A percentile compares a stretch with the other conserved stretches of the same genome.
These are phyloP conservation scores for Mycocentrospora acerina DNA, from an alignment of 2,329 filamentous ascomycete species.

Conservation along the genomic window DNA sequence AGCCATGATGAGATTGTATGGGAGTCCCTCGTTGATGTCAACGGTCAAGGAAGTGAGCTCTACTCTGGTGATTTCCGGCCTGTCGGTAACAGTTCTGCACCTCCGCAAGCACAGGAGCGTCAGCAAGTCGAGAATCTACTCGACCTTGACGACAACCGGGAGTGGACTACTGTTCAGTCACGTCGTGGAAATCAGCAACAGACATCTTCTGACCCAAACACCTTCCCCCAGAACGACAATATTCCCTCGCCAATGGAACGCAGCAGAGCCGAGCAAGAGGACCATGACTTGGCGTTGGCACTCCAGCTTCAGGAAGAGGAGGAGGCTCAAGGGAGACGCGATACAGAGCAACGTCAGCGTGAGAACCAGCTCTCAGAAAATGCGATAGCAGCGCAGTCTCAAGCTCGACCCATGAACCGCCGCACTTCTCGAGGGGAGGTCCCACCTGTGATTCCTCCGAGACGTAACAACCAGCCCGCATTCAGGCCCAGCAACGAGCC, in stretches of 20 bases:
- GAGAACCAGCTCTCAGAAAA: conserved; percentile 70
- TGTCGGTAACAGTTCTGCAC: conserved; percentile 61
- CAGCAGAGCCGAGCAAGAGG: conserved; percentile 72
- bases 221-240: conserved; percentile 15
- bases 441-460: conserved; percentile 50
- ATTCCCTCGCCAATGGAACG: conserved; percentile 25
- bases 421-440: conserved; percentile 34
- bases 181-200: conserved; percentile 32
- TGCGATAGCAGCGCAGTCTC: conserved; percentile 58
- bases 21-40: conserved; percentile 90
- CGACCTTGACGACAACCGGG: conserved; percentile 41
- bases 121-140: conserved; percentile 31
- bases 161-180: conserved; percentile 59
- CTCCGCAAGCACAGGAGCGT: conserved; percentile 25
- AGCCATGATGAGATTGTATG: conserved; percentile 89
- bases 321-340: conserved; percentile 70
- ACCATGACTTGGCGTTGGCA: conserved; percentile 80
- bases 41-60: conserved; percentile 78
- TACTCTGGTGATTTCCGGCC: conserved; percentile 87
- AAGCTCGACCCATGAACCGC: conserved; percentile 24
- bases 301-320: conserved; percentile 95
- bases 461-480: conserved; percentile 40
- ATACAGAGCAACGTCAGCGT: conserved; percentile 62
- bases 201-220: conserved; percentile 4
- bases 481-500: conserved; percentile 48